Percentiles rank a stretch among this genome's conserved stretches.
Evolutionary conservation across 805 yeast genomes (phyloP).

Genomic region (Candida peoriensis): DNA sequence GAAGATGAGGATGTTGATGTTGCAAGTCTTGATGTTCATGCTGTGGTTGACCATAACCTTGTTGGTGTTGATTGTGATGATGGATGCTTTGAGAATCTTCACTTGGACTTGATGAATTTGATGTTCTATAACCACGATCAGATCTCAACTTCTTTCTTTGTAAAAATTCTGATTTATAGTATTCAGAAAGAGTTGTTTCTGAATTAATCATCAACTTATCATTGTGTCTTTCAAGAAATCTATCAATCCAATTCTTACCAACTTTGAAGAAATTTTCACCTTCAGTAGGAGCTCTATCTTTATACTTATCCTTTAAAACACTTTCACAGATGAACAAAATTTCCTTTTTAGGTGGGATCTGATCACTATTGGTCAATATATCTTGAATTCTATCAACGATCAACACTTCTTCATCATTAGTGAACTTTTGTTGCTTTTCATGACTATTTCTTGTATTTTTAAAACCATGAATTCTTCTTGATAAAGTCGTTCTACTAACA

Average conservation of each 20-base stretch:
- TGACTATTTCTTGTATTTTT: conserved; percentile 25
- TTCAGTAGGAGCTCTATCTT: conserved; percentile 9
- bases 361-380: conserved; percentile 17
- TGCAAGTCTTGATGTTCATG: conserved; percentile 6
- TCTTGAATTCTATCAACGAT: conserved; percentile 18
- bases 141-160: conserved; percentile 22
- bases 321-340: conserved; percentile 21
- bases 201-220: conserved; percentile 20
- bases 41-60: conserved; percentile 4
- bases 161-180: conserved; percentile 23
- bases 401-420: conserved; percentile 22
- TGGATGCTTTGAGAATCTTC: conserved; percentile 7
- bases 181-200: conserved; percentile 20
- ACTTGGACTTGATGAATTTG: conserved; percentile 13
- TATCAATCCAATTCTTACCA: conserved; percentile 27
- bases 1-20: conserved; percentile 2
- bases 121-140: conserved; percentile 17
- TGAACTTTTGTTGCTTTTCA: conserved; percentile 26
- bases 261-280: conserved; percentile 20
- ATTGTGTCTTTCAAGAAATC: conserved; percentile 26
- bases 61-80: conserved; percentile 2
- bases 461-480: conserved; percentile 26
- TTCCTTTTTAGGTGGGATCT: conserved; percentile 23
- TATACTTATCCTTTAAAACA: conserved; percentile 19
- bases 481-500: conserved; percentile 23